phyloP scores from a whole-genome alignment of 306 rosid genomes.

The Corylus americana region DNA sequence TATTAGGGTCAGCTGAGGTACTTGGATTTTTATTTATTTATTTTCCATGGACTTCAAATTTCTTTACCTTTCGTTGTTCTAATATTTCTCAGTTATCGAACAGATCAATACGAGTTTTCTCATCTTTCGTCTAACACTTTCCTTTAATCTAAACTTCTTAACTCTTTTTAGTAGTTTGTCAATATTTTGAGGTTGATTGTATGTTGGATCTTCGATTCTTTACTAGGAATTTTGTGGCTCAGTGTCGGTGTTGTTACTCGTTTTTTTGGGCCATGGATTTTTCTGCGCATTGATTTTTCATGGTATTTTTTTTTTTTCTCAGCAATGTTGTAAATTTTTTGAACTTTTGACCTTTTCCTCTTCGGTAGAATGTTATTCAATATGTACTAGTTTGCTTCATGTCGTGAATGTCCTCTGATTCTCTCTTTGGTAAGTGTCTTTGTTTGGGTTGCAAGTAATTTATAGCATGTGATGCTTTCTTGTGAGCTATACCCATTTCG shows the following conservation, averaged over 20 bases:
- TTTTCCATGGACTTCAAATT: background rate
- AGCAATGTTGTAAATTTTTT: background rate
- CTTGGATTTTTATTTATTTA: background rate
- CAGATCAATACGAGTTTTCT: background rate
- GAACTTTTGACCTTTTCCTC: conserved; percentile 25
- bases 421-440: conserved; percentile 33
- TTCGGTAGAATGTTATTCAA: conserved; percentile 36
- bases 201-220: conserved; percentile 24
- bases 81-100: background rate
- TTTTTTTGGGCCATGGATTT: background rate
- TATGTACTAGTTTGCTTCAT: conserved; percentile 53
- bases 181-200: background rate
- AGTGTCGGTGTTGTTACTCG: background rate
- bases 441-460: conserved; percentile 35
- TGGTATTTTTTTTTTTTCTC: conserved; percentile 9
- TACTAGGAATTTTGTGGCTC: conserved; percentile 12
- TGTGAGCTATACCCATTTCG: conserved; percentile 52
- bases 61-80: background rate
- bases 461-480: conserved; percentile 73
- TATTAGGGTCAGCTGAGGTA: background rate
- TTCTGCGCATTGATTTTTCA: conserved; percentile 3
- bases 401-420: conserved; percentile 48
- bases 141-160: background rate
- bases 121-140: background rate
- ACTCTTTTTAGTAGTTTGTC: background rate